Evolutionary conservation across 2,329 filamentous ascomycete genomes (phyloP).

Genomic region (Diaporthe citrichinensis): DNA sequence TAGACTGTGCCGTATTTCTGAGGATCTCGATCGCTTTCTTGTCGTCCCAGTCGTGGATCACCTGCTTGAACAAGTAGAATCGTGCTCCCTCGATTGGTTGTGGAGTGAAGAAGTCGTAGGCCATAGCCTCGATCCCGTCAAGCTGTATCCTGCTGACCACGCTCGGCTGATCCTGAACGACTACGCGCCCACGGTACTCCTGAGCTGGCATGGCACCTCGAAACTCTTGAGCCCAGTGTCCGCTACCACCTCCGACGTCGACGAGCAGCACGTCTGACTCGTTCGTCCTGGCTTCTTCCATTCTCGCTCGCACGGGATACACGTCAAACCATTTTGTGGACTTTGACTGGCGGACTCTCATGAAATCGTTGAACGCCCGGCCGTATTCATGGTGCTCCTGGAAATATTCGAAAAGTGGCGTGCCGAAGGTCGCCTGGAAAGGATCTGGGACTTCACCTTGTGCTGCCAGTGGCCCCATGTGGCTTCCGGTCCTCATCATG

Average conservation of each 20-base stretch:
- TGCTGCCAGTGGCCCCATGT: neutral
- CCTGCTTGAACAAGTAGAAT: conserved; percentile 13
- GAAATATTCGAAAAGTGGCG: neutral
- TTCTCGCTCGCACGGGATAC: neutral
- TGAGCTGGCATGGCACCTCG: neutral
- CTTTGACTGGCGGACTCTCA: neutral
- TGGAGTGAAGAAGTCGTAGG: conserved; percentile 2
- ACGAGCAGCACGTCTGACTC: neutral
- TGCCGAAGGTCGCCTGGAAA: neutral
- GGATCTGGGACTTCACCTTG: neutral
- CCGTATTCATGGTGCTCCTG: neutral
- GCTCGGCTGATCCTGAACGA: neutral
- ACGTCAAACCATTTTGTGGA: conserved; percentile 1
- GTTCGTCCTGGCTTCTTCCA: neutral
- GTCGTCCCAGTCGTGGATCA: neutral
- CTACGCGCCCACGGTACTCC: neutral
- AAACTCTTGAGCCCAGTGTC: conserved; percentile 8
- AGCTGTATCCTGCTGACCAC: neutral
- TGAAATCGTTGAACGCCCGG: neutral
- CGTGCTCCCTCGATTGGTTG: neutral
- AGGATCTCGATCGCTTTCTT: neutral
- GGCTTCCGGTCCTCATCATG: neutral
- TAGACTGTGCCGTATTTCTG: neutral
- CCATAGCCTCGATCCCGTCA: neutral
- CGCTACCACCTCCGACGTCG: neutral